A percentile compares a stretch with the other conserved stretches of the same genome.
Conservation (phyloP, 2,329 filamentous ascomycete genomes). For the Ciborinia camelliae region DNA sequence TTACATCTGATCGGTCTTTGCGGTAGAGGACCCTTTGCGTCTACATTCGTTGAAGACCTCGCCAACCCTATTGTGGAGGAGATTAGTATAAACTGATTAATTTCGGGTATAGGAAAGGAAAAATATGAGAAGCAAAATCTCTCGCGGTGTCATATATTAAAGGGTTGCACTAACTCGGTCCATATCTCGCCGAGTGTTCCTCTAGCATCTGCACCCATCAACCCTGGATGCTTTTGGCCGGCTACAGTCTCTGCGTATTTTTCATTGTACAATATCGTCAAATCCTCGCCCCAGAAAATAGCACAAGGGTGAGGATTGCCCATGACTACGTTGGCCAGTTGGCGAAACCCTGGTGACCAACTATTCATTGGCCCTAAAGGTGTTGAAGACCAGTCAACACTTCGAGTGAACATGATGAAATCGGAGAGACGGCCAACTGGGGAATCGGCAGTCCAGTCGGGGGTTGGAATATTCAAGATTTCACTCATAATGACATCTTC, state of each 20-base stretch:
- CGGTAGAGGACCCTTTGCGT: conserved; percentile 66
- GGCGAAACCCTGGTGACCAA: conserved; percentile 68
- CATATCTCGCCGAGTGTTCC: conserved; percentile 70
- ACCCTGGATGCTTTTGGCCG: conserved; percentile 68
- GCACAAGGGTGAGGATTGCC: conserved; percentile 68
- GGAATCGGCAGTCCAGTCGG: background rate
- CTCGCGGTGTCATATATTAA: background rate
- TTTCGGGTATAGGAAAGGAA: background rate
- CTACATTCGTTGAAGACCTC: conserved; percentile 65
- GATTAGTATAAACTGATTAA: background rate
- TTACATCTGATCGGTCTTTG: conserved; percentile 72
- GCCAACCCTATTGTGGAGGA: conserved; percentile 44
- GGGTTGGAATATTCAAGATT: background rate
- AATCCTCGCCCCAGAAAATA: conserved; percentile 70
- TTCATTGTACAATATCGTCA: conserved; percentile 68
- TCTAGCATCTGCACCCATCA: conserved; percentile 54
- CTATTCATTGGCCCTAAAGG: conserved; percentile 64
- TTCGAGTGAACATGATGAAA: conserved; percentile 69
- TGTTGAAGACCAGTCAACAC: conserved; percentile 69
- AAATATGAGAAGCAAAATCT: background rate
- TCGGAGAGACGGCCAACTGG: conserved; percentile 52
- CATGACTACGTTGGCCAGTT: conserved; percentile 79
- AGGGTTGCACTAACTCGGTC: conserved; percentile 45
- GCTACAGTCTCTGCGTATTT: conserved; percentile 66
- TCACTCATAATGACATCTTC: background rate